Conservation (phyloP, 306 rosid species). For the Cucurbita maxima region DNA sequence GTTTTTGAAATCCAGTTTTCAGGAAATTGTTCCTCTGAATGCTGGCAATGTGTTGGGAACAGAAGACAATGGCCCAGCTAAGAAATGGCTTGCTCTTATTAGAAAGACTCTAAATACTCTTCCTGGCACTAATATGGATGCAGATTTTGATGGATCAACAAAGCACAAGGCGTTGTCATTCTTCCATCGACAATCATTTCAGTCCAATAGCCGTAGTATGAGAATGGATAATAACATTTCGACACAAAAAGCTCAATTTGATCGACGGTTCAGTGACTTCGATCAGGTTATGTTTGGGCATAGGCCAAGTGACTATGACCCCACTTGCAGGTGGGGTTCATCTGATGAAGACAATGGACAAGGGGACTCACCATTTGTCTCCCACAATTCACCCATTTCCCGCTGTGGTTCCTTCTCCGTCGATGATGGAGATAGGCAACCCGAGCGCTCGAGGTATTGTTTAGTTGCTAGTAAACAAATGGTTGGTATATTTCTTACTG, state of each 20-base stretch:
- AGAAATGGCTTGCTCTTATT: slow-evolving; percentile 85
- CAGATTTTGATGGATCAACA: slow-evolving; percentile 73
- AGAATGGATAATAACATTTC: slow-evolving; percentile 73
- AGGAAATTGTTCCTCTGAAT: slow-evolving; percentile 93
- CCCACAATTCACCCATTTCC: slow-evolving; percentile 54
- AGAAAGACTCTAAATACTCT: slow-evolving; percentile 71
- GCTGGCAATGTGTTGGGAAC: slow-evolving; percentile 95
- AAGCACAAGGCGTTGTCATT: slow-evolving; percentile 63
- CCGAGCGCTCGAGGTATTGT: slow-evolving; percentile 57
- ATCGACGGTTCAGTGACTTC: slow-evolving; percentile 68
- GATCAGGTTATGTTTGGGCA: slow-evolving; percentile 66
- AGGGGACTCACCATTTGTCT: slow-evolving; percentile 52
- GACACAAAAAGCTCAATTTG: slow-evolving; percentile 42
- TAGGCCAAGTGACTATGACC: slow-evolving; percentile 68
- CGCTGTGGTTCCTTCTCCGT: slow-evolving; percentile 24
- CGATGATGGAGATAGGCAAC: slow-evolving; percentile 64
- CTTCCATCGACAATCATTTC: slow-evolving; percentile 79
- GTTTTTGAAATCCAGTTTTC: slow-evolving; percentile 45
- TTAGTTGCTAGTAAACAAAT: slow-evolving; percentile 93
- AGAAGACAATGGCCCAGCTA: slow-evolving; percentile 90
- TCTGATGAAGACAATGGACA: slow-evolving; percentile 74
- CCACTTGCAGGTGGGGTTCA: slow-evolving; percentile 63
- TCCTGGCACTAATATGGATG: slow-evolving; percentile 63
- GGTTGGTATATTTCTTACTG: slow-evolving; percentile 86
- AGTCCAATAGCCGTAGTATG: slow-evolving; percentile 81